These are phyloP conservation scores for Sphagnum contortum DNA, from an alignment of 225 moss, liverwort and hornwort genomes.

Conservation along the genomic window DNA sequence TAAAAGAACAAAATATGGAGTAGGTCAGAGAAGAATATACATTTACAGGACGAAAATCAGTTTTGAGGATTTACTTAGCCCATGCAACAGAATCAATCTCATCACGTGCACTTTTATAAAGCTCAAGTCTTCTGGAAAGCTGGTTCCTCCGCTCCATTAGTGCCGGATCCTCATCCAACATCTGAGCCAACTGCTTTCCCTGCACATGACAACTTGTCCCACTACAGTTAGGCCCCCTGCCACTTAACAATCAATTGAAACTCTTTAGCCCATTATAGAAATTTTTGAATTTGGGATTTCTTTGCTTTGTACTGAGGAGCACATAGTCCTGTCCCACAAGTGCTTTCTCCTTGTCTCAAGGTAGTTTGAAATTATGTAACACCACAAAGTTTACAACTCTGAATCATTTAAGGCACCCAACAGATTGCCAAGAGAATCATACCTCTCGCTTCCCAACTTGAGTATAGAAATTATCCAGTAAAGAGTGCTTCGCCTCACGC, in stretches of 20 bases:
- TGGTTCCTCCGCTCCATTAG: slow-evolving; percentile 35
- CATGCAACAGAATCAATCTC: slow-evolving; percentile 50
- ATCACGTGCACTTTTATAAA: slow-evolving; percentile 44
- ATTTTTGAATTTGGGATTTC: too few species aligned
- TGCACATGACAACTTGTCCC: background rate
- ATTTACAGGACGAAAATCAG: too few species aligned
- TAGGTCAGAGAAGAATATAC: too few species aligned
- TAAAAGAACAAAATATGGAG: too few species aligned
- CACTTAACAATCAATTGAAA: too few species aligned
- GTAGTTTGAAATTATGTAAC: too few species aligned
- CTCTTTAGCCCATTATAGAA: too few species aligned
- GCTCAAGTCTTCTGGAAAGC: slow-evolving; percentile 29
- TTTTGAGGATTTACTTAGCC: slow-evolving; percentile 20
- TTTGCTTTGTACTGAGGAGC: too few species aligned
- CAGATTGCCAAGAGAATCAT: background rate
- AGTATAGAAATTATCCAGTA: slow-evolving; percentile 43
- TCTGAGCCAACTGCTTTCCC: slow-evolving; percentile 22
- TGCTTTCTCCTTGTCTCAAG: background rate
- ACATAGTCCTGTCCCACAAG: background rate
- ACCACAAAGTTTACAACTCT: too few species aligned
- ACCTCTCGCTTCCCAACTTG: slow-evolving; percentile 29
- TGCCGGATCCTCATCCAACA: slow-evolving; percentile 44
- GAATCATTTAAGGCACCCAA: too few species aligned
- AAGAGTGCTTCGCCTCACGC: slow-evolving; percentile 32
- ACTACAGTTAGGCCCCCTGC: too few species aligned